Evolutionary conservation across 257 asterid species (phyloP).

Genomic region (Forsythia suspensa): DNA sequence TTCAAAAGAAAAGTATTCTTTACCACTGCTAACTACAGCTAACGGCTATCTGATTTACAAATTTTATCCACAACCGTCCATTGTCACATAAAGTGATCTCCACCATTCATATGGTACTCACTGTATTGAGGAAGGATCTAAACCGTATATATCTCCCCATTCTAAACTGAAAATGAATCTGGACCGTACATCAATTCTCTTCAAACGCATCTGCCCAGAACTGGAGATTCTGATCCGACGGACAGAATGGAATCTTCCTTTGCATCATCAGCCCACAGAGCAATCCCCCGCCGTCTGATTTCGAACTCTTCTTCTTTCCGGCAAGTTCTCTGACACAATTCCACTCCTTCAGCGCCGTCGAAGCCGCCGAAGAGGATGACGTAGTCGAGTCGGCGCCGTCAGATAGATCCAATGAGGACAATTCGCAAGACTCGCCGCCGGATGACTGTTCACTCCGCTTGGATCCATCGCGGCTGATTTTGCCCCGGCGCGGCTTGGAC

Average conservation of each 20-base stretch:
- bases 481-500: conserved; percentile 38
- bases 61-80: background rate
- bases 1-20: background rate
- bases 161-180: conserved; percentile 1
- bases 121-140: background rate
- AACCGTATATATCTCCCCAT: too few species aligned
- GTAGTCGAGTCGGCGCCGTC: conserved; percentile 71
- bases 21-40: background rate
- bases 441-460: conserved; percentile 61
- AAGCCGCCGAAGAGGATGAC: conserved; percentile 57
- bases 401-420: conserved; percentile 39
- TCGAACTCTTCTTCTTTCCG: conserved; percentile 50
- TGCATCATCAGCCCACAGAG: conserved; percentile 71
- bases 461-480: conserved; percentile 64
- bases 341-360: conserved; percentile 70
- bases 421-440: conserved; percentile 66
- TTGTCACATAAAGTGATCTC: conserved; percentile 2
- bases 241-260: conserved; percentile 56
- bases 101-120: conserved; percentile 7
- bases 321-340: conserved; percentile 55
- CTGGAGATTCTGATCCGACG: conserved; percentile 59
- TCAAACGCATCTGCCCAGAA: conserved; percentile 47
- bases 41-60: conserved; percentile 24
- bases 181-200: conserved; percentile 39
- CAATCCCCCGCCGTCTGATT: conserved; percentile 45